These are phyloP conservation scores for Phlebiopsis flavidoalba DNA, from an alignment of 768 basidiomycete genomes.

Conservation along the genomic window DNA sequence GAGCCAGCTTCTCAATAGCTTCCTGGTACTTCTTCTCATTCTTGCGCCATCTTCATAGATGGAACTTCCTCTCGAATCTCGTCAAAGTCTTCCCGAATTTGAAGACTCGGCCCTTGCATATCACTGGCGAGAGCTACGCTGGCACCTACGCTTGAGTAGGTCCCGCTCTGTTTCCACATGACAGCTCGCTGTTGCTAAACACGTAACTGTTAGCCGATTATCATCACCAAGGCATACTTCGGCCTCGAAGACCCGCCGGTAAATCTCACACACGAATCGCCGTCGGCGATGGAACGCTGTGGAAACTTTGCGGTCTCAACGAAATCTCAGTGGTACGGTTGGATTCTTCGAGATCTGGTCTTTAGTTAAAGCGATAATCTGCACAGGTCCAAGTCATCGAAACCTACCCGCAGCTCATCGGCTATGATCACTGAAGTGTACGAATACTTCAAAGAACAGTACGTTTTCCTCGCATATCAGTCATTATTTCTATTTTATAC, in stretches of 20 bases:
- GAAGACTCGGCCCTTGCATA: constrained; percentile 56
- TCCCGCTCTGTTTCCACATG: constrained; percentile 22
- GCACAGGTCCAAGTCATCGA: constrained; percentile 52
- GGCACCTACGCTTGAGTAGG: constrained; percentile 64
- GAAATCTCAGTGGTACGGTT: constrained; percentile 46
- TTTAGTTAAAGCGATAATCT: not conserved
- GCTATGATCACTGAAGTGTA: constrained; percentile 63
- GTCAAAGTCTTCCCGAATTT: constrained; percentile 73
- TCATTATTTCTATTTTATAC: not conserved
- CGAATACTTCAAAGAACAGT: constrained; percentile 68
- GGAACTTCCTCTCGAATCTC: constrained; percentile 64
- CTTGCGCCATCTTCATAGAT: constrained; percentile 49
- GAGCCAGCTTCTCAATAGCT: constrained; percentile 27
- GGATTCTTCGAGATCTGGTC: not conserved
- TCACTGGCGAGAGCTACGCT: constrained; percentile 74
- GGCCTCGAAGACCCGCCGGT: constrained; percentile 59
- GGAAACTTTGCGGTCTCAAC: constrained; percentile 40
- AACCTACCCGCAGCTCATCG: constrained; percentile 74
- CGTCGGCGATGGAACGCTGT: constrained; percentile 66
- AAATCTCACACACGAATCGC: constrained; percentile 58
- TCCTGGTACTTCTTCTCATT: constrained; percentile 24
- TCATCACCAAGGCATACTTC: constrained; percentile 70
- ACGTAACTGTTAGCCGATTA: constrained; percentile 55
- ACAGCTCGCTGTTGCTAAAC: constrained; percentile 36
- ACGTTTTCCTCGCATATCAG: constrained; percentile 36